A percentile compares a stretch with the other conserved stretches of the same genome.
These are phyloP conservation scores for Podospora sp. DNA, from an alignment of 495 filamentous ascomycete species.

Conservation along the genomic window DNA sequence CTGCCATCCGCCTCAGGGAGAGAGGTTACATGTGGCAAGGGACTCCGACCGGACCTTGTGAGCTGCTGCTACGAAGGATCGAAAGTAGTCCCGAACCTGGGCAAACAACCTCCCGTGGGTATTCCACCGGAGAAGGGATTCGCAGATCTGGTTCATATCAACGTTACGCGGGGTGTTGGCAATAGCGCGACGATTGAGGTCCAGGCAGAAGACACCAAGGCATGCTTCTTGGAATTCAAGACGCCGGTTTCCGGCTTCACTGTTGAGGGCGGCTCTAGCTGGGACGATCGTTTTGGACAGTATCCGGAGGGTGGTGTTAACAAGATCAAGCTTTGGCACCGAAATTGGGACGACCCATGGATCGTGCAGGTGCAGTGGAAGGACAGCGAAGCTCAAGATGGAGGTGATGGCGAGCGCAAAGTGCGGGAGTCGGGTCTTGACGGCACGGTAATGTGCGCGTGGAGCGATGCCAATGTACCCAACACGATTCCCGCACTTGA, in stretches of 20 bases:
- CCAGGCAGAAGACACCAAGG: conserved; percentile 37
- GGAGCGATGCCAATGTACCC: conserved; percentile 78
- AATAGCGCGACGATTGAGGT: conserved; percentile 32
- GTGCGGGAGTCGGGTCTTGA: conserved; percentile 49
- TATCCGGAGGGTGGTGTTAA: conserved; percentile 58
- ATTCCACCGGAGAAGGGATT: conserved; percentile 23
- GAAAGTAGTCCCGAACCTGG: conserved; percentile 58
- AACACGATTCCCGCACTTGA: conserved; percentile 83
- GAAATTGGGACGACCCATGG: conserved; percentile 76
- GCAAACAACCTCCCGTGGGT: conserved; percentile 39
- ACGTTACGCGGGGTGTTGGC: conserved; percentile 27
- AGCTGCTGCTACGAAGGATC: conserved; percentile 72
- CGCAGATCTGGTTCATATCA: conserved; percentile 29
- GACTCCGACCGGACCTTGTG: conserved; percentile 47
- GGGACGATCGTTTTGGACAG: conserved; percentile 69
- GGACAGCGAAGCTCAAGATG: conserved; percentile 22
- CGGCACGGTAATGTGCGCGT: conserved; percentile 77
- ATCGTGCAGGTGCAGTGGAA: conserved; percentile 74
- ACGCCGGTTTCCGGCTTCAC: conserved; percentile 30
- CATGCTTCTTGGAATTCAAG: conserved; percentile 38
- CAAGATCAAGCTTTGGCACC: conserved; percentile 50
- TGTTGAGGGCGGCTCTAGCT: conserved; percentile 45
- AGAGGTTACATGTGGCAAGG: conserved; percentile 50
- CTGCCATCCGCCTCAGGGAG: conserved; percentile 73
- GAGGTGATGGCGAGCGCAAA: conserved; percentile 37